Conservation (phyloP, 2,329 filamentous ascomycete genomes). For the Neonectria faginata region DNA sequence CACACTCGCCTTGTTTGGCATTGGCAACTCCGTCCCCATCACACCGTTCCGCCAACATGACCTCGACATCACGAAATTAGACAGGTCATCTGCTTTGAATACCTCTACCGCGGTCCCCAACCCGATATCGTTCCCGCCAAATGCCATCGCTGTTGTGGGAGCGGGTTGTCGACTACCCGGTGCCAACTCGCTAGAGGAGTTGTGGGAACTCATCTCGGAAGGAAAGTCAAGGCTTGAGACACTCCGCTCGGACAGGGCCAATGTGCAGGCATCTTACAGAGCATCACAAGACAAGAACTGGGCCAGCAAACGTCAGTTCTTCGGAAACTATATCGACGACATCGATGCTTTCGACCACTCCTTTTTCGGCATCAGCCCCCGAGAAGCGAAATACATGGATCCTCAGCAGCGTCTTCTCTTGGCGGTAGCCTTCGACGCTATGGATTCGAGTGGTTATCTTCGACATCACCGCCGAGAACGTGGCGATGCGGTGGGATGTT, state of each 20-base stretch:
- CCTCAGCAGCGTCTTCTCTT: slow-evolving; percentile 55
- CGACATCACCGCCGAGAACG: slow-evolving; percentile 5
- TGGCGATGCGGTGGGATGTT: slow-evolving; percentile 21
- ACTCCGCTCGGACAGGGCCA: slow-evolving; percentile 31
- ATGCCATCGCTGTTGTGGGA: slow-evolving; percentile 41
- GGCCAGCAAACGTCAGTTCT: slow-evolving; percentile 29
- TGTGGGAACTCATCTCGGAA: slow-evolving; percentile 39
- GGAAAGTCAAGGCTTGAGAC: slow-evolving; percentile 24
- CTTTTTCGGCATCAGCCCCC: slow-evolving; percentile 56
- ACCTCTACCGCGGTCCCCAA: not conserved
- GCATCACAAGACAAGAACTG: slow-evolving; percentile 28
- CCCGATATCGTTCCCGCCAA: slow-evolving; percentile 22
- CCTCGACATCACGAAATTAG: slow-evolving; percentile 31
- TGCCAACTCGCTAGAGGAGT: slow-evolving; percentile 33
- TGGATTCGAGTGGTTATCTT: slow-evolving; percentile 48
- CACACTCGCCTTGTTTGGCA: slow-evolving; percentile 30
- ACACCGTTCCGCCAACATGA: slow-evolving; percentile 19
- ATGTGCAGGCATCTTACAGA: slow-evolving; percentile 28
- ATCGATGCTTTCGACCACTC: slow-evolving; percentile 51
- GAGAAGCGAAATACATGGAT: slow-evolving; percentile 53
- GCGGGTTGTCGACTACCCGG: slow-evolving; percentile 39
- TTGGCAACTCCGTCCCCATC: slow-evolving; percentile 32
- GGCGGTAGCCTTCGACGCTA: slow-evolving; percentile 56
- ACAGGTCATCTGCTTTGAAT: slow-evolving; percentile 15
- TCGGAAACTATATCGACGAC: slow-evolving; percentile 32